phyloP scores from a whole-genome alignment of 306 rosid genomes.

The Castanospermum australe region DNA sequence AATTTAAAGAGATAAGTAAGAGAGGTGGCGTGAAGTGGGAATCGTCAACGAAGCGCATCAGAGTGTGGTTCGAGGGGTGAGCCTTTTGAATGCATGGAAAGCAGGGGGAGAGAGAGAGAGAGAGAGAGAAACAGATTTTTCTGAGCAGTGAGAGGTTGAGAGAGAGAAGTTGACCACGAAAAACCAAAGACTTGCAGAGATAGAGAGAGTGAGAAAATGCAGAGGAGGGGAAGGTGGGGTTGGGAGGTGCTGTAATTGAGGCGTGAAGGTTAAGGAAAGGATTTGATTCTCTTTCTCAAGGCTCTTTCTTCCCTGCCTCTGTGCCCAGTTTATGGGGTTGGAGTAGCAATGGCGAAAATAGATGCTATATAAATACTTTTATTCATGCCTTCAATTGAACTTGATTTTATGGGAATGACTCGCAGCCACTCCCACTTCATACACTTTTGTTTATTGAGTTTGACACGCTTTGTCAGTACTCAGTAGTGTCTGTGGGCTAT shows the following conservation, averaged over 20 bases:
- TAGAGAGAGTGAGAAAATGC: not conserved
- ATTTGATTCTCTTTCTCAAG: constrained; percentile 67
- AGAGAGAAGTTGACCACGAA: not conserved
- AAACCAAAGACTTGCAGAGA: not conserved
- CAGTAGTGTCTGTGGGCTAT: constrained; percentile 29
- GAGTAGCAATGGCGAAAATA: not conserved
- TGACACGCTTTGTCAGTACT: constrained; percentile 44
- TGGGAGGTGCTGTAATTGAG: constrained; percentile 36
- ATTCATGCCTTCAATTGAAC: not conserved
- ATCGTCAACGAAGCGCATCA: constrained; percentile 19
- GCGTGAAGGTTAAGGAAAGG: constrained; percentile 81
- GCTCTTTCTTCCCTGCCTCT: constrained; percentile 45
- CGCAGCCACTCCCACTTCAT: constrained; percentile 16
- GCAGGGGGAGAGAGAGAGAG: not conserved
- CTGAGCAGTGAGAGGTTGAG: constrained; percentile 15
- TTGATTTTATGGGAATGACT: constrained; percentile 4
- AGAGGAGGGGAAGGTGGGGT: not conserved
- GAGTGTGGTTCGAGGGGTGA: constrained; percentile 8
- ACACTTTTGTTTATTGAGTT: not conserved
- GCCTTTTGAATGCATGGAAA: constrained; percentile 28
- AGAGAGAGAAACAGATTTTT: not conserved
- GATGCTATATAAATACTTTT: not conserved
- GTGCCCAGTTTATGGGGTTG: not conserved
- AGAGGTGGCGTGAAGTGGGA: not conserved
- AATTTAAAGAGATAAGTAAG: not conserved